phyloP scores from a whole-genome alignment of 176 grass and related monocot species.

The Oropetium thomaeum region DNA sequence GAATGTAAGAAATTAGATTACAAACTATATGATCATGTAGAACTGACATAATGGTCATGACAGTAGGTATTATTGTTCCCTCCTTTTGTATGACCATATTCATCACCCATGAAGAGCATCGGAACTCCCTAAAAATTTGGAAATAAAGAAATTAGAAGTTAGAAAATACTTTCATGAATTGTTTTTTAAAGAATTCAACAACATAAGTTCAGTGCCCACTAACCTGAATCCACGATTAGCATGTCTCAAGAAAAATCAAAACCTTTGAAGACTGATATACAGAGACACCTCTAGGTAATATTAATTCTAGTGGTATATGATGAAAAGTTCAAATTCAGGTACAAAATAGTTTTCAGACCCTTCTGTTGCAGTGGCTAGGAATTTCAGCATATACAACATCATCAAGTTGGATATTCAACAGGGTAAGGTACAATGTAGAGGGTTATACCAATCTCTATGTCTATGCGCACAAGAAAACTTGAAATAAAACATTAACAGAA shows the following conservation, averaged over 20 bases:
- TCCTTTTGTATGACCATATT: constrained; percentile 95
- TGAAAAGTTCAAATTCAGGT: background rate
- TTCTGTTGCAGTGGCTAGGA: background rate
- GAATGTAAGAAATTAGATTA: background rate
- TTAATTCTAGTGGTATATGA: background rate
- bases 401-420: background rate
- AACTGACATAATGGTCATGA: constrained; percentile 77
- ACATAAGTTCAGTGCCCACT: background rate
- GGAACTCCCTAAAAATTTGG: constrained; percentile 71
- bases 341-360: background rate
- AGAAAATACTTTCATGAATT: background rate
- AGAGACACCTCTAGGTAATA: background rate
- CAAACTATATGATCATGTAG: background rate
- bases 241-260: background rate
- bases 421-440: background rate
- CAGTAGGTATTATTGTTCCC: constrained; percentile 99
- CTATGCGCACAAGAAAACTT: background rate
- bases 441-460: background rate
- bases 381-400: background rate
- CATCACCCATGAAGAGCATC: constrained; percentile 96
- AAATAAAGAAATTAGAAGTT: constrained; percentile 23
- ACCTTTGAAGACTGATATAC: background rate
- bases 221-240: background rate
- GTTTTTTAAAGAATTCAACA: background rate
- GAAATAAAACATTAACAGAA: background rate